Percentiles rank a stretch among this genome's conserved stretches.
Evolutionary conservation across 1,139 yeast genomes (phyloP).

Genomic region (Geotrichum carabidarum): DNA sequence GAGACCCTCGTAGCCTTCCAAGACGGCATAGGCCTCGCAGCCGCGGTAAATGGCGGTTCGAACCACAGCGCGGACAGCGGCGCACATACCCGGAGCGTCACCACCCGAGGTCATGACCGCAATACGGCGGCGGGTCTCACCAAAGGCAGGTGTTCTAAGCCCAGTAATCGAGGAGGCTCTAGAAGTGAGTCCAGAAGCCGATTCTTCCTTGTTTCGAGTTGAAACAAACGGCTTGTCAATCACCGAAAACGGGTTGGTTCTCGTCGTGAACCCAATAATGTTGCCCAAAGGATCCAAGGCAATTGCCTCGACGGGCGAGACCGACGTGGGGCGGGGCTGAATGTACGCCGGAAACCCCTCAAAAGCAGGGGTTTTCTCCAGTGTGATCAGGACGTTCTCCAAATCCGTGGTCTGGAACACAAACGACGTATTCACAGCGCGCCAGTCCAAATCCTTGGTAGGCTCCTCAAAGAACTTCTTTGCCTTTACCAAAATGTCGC

Average conservation of each 20-base stretch:
- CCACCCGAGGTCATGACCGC: constrained; percentile 99
- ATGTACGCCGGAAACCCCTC: constrained; percentile 21
- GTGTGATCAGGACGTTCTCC: constrained; percentile 19
- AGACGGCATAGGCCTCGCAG: constrained; percentile 89
- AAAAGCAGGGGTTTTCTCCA: constrained; percentile 14
- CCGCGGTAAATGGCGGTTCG: constrained; percentile 81
- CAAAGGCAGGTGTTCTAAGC: constrained; percentile 1
- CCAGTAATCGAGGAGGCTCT: constrained; percentile 7
- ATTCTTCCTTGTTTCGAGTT: constrained; percentile 8
- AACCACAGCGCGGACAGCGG: constrained; percentile 89
- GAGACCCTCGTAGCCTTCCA: constrained; percentile 93
- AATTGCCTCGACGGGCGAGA: constrained; percentile 43
- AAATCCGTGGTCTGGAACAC: constrained; percentile 34
- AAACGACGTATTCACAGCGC: constrained; percentile 35
- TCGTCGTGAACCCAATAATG: constrained; percentile 51
- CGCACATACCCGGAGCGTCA: constrained; percentile 98
- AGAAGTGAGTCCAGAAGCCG: constrained; percentile 3
- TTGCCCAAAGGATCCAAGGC: constrained; percentile 61
- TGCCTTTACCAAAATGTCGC: constrained; percentile 22
- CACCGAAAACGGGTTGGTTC: constrained; percentile 34
- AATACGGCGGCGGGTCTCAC: constrained; percentile 47
- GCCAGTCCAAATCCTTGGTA: constrained; percentile 35
- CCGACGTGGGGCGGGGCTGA: constrained; percentile 37
- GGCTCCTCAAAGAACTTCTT: constrained; percentile 23
- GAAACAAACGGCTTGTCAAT: constrained; percentile 20